phyloP scores from a whole-genome alignment of 73 alveolate species.

The Paramecium caudatum region DNA sequence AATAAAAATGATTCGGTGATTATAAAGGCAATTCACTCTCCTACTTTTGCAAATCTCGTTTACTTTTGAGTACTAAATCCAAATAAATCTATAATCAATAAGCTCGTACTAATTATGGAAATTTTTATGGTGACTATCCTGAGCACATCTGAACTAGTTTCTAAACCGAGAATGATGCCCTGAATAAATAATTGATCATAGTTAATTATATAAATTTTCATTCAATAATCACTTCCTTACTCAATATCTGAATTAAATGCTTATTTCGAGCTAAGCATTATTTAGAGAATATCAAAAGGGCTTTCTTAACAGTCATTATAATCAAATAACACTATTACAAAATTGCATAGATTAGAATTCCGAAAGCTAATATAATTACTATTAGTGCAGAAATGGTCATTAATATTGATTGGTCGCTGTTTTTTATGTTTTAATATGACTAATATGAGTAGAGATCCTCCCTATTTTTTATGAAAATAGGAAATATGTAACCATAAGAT shows the following conservation, averaged over 20 bases:
- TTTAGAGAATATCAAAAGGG: constrained; percentile 18
- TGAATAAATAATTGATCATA: constrained; percentile 17
- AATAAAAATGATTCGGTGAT: neutral
- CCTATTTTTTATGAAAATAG: neutral
- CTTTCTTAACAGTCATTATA: neutral
- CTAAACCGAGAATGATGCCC: neutral
- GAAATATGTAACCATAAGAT: neutral
- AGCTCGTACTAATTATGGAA: neutral
- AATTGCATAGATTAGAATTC: neutral
- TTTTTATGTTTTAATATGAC: neutral
- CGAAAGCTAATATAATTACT: neutral
- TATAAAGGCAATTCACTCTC: neutral
- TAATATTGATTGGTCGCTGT: neutral
- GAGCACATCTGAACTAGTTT: neutral
- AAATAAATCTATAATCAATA: neutral
- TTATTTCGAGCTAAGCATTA: neutral
- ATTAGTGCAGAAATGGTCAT: neutral
- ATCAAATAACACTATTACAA: neutral
- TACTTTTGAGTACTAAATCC: neutral
- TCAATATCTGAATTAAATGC: constrained; percentile 2
- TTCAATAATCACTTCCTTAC: constrained; percentile 11
- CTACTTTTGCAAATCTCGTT: neutral
- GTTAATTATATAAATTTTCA: neutral
- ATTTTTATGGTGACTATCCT: neutral
- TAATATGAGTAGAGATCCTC: neutral